These are phyloP conservation scores for Galerina sulciceps DNA, from an alignment of 768 basidiomycete species.

Conservation along the genomic window DNA sequence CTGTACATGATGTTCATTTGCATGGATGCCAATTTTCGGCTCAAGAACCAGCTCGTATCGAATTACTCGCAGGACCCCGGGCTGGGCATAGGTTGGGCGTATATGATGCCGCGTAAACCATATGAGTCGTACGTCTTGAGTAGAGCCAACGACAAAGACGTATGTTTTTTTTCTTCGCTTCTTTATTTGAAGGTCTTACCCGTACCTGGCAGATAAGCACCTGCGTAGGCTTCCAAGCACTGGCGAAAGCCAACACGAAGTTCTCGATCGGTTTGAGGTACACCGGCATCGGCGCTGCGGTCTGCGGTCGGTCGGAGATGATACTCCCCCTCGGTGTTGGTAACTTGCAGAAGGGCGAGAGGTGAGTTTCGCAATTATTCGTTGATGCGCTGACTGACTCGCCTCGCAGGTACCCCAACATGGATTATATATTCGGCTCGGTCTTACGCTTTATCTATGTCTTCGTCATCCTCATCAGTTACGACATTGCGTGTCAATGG, in stretches of 20 bases:
- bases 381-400: too few species aligned
- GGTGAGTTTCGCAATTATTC: too few species aligned
- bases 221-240: neutral
- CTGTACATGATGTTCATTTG: neutral
- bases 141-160: neutral
- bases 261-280: neutral
- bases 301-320: neutral
- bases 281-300: neutral
- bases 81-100: neutral
- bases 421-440: neutral
- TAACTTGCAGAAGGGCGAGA: neutral
- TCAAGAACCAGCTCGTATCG: neutral
- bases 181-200: too few species aligned
- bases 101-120: neutral
- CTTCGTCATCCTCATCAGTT: neutral
- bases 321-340: neutral
- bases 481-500: neutral
- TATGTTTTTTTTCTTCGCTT: neutral
- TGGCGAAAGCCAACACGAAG: neutral
- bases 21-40: neutral
- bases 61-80: slow-evolving; percentile 4
- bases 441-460: neutral
- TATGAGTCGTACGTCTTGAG: neutral
- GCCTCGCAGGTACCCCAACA: neutral
- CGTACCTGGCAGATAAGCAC: neutral